Evolutionary conservation across 148 eudicot genomes (phyloP).

Genomic region (Rhododendron molle): DNA sequence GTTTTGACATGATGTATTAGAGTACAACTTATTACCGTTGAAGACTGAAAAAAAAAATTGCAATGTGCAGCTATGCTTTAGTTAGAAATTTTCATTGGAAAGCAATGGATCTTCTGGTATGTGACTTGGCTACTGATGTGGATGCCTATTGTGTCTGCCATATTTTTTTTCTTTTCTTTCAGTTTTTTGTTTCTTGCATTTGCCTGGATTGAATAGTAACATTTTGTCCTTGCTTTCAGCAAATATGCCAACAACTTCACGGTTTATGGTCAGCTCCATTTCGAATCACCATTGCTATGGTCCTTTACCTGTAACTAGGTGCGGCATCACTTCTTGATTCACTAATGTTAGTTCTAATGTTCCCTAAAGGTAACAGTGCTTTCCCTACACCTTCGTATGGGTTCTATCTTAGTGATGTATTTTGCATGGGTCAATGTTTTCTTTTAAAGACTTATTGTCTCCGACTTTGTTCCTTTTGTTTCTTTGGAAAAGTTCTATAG

Average conservation of each 20-base stretch:
- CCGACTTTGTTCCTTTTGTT: neutral
- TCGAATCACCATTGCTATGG: slow-evolving; percentile 48
- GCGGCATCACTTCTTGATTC: slow-evolving; percentile 55
- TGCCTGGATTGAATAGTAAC: neutral
- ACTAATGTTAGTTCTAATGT: slow-evolving; percentile 47
- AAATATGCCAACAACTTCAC: slow-evolving; percentile 66
- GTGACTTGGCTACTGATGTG: neutral
- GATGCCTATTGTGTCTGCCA: neutral
- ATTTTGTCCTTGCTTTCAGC: slow-evolving; percentile 26
- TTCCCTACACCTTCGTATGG: neutral
- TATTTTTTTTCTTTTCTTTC: neutral
- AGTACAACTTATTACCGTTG: no score
- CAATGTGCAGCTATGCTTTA: no score
- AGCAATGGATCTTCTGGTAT: neutral
- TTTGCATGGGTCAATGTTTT: neutral
- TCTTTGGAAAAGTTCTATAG: neutral
- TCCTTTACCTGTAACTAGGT: slow-evolving; percentile 53
- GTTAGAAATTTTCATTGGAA: neutral
- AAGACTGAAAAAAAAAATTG: no score
- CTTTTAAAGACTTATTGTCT: neutral
- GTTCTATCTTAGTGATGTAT: neutral
- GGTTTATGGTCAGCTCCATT: slow-evolving; percentile 68
- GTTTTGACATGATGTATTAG: no score
- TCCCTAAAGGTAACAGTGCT: slow-evolving; percentile 45
- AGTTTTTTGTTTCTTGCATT: neutral